Percentiles rank a stretch among this genome's conserved stretches.
Conservation (phyloP, 2,329 filamentous ascomycete genomes). For the Neofusicoccum cordaticola region DNA sequence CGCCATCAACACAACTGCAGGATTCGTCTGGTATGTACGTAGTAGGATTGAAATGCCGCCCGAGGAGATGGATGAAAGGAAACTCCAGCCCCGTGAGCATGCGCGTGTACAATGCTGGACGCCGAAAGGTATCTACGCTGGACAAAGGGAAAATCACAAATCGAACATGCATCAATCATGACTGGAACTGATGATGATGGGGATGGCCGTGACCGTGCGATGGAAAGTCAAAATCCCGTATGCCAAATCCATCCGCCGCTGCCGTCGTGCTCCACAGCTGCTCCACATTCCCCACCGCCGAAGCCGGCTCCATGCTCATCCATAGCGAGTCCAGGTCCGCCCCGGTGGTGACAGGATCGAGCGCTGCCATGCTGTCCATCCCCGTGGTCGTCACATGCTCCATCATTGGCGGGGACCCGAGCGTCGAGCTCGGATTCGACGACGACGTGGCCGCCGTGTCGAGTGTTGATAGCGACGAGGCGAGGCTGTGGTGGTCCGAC, state of each 20-base stretch:
- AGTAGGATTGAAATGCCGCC: too few species aligned
- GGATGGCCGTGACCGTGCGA: neutral
- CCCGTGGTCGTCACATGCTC: neutral
- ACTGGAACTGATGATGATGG: neutral
- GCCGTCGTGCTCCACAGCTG: neutral
- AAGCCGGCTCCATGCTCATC: neutral
- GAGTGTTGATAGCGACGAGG: neutral
- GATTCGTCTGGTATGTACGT: too few species aligned
- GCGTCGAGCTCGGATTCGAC: neutral
- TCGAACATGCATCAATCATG: neutral
- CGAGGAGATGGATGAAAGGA: too few species aligned
- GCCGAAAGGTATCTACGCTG: neutral
- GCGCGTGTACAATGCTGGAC: too few species aligned
- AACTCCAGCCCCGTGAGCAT: too few species aligned
- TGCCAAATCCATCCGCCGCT: neutral
- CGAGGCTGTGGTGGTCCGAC: neutral
- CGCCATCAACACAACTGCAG: too few species aligned
- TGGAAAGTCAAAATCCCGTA: neutral
- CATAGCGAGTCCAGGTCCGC: neutral
- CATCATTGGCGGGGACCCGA: neutral
- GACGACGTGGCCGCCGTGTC: neutral
- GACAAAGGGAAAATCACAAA: neutral
- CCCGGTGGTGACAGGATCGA: neutral
- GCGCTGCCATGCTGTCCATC: neutral
- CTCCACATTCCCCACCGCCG: neutral